Base-by-base conservation (phyloP, 768 basidiomycete species). In the Goffeauzyma gilvescens region DNA sequence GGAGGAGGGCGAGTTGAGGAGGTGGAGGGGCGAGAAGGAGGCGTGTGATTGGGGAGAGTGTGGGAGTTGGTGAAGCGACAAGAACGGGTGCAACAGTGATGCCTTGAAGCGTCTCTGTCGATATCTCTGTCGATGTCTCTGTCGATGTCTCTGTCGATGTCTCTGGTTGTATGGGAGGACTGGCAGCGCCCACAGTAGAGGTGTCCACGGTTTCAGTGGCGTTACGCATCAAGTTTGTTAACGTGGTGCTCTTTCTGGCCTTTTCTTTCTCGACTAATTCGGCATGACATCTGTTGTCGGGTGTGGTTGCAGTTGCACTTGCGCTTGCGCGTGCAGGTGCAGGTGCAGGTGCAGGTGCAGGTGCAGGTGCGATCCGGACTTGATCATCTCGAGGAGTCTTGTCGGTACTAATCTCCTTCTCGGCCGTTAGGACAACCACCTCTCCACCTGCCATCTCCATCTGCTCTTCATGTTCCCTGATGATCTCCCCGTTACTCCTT, bases 401-500 rank as follows among this genome's bases (percentile, higher is more conserved):
- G n/a, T 3, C 32, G 10, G 17, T 15, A 6, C 23, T 14, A 23
- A 13, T 27, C 24, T 34, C 40, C 34, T 33, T 42, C 32, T 22
- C 42, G 4, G 24, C 21, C 12, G 21, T 14, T 31, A 38, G 18
- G 20, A 26, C 44, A 44, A 12, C n/a, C 45, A 34, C 26, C 50
- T 37, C 13, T 32, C 24, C 14, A 40, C 32, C 31, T 20, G 18
- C 6, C 21, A 35, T 21, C n/a, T 43, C 18, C 14, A 42, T 10
- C 15, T 24, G 12, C 15, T 41, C 41, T 25, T 45, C 45, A 22
- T 45, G 44, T 15, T 43, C 50, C 12, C 25, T 22, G 38, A 50
- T 47, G 22, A 47, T 46, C 26, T 46, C 49, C 14, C 37, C 25
- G 32, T 56, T 57, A 4, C 21, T 44, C 15, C 45, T 31, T 13